Evolutionary conservation across 2,329 filamentous ascomycete genomes (phyloP), one percentile per base, ranked within the genome.

Genomic region (Ceratocystis eucalypticola): DNA sequence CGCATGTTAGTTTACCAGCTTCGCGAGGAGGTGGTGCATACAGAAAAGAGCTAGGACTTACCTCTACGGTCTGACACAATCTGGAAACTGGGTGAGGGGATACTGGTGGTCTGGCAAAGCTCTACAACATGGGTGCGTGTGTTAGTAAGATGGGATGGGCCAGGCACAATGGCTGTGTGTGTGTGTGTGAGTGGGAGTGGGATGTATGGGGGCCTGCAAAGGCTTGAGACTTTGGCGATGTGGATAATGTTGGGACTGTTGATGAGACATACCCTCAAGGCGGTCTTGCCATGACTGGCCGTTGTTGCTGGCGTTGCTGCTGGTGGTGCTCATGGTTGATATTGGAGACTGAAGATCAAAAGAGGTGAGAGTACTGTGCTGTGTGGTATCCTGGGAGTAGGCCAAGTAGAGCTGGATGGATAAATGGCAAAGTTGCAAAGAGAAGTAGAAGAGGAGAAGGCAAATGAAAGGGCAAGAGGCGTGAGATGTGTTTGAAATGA

Each of bases 41-140:
- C 48, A 10, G 48, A 53, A 68, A 68, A 46, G 63, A 66, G 67
- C 57, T 70, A 65, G 57, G 55, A 70, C 77, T 71, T 80, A 88
- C 87, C 87, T 82, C 88, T 82, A 73, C 87, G 83, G 75, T 91
- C 88, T 71, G 88, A 91, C 64, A 89, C 82, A 71, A 89, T 84
- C 72, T 87, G 84, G 74, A 86, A 91, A 65, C 82, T 76, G 6
- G 87, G 87, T 62, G 78, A 74, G 55, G 76, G 74, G 50, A 84
- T 73, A 68, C 83, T 80, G 65, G 77, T 77, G 68, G 78, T 77
- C 66, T 78, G 80, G 74, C 86, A 88, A 69, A 81, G 78, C 66
- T 82, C 85, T 88, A 70, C 25, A 53, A 30, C 53, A 28, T 66
- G 48, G 53, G 68, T 25, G 17, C 20, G 8, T 59, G 65, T 57